These are phyloP conservation scores for Nothophytophthora sp. DNA, from an alignment of 352 stramenopile genomes.

Conservation along the genomic window DNA sequence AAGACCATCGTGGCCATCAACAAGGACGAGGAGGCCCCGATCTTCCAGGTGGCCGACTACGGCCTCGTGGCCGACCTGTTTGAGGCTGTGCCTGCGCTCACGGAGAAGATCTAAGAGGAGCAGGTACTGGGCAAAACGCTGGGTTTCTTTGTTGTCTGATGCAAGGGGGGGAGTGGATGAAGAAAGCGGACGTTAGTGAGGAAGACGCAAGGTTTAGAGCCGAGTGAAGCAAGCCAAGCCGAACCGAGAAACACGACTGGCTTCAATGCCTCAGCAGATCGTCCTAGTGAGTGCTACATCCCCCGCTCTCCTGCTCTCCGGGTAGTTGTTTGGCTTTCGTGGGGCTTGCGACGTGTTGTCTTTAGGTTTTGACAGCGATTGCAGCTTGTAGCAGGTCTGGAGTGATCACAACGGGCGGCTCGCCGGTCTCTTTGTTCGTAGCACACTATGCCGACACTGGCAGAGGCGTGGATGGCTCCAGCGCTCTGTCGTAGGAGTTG, in stretches of 20 bases:
- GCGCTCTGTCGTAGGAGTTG: constrained; percentile 6
- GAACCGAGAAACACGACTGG: constrained; percentile 12
- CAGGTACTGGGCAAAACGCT: background rate
- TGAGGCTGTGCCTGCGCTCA: constrained; percentile 96
- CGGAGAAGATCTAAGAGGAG: constrained; percentile 95
- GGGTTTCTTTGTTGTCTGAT: background rate
- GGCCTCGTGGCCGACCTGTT: constrained; percentile 99
- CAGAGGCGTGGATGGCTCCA: background rate
- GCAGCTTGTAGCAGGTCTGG: too few species aligned
- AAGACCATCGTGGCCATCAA: constrained; percentile 99
- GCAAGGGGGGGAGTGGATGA: background rate
- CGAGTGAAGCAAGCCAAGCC: constrained; percentile 6
- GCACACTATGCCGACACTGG: constrained; percentile 12
- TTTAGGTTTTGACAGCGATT: too few species aligned
- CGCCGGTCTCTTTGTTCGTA: too few species aligned
- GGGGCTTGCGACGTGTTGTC: too few species aligned
- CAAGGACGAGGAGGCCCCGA: constrained; percentile 99
- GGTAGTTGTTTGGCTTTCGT: too few species aligned
- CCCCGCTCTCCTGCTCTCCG: too few species aligned
- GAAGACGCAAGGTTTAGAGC: constrained; percentile 7
- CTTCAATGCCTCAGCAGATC: constrained; percentile 11
- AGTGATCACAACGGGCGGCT: too few species aligned
- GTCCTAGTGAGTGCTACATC: constrained; percentile 25
- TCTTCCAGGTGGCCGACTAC: constrained; percentile 99
- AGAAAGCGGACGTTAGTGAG: too few species aligned